These are phyloP conservation scores for Pluteus cervinus DNA, from an alignment of 768 basidiomycete species.

Conservation along the genomic window DNA sequence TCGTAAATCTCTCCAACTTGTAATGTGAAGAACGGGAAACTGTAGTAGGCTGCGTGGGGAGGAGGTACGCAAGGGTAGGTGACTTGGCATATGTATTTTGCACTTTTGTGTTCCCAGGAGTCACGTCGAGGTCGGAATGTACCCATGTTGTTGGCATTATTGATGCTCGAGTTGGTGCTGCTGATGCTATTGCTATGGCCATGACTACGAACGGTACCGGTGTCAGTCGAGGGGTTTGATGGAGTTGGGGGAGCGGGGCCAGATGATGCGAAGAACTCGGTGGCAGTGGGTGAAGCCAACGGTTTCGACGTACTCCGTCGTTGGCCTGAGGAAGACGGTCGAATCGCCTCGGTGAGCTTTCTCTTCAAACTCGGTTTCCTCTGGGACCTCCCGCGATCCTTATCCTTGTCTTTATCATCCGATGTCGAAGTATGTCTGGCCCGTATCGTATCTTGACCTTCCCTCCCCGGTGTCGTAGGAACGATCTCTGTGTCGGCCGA, in stretches of 20 bases:
- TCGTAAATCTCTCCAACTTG: constrained; percentile 54
- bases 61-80: constrained; percentile 68
- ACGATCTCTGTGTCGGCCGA: no score
- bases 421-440: no score
- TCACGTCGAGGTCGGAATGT: constrained; percentile 22
- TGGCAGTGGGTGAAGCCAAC: constrained; percentile 1
- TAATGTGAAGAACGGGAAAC: constrained; percentile 75
- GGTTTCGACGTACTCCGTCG: constrained; percentile 8
- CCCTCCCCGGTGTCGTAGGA: no score
- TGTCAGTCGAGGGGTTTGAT: not conserved
- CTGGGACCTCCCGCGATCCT: constrained; percentile 19
- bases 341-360: constrained; percentile 11
- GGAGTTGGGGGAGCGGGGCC: constrained; percentile 5
- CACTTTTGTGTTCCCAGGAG: constrained; percentile 40
- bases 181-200: constrained; percentile 13
- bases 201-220: not conserved
- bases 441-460: no score
- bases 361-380: constrained; percentile 21
- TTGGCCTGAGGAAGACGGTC: constrained; percentile 6
- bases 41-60: constrained; percentile 56
- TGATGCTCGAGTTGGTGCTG: constrained; percentile 11
- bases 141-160: constrained; percentile 10
- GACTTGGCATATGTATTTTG: constrained; percentile 62
- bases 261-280: constrained; percentile 1
- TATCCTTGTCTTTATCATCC: constrained; percentile 15